These are phyloP conservation scores for Colletotrichum cuscutae DNA, from an alignment of 2,329 filamentous ascomycete species.

Conservation along the genomic window DNA sequence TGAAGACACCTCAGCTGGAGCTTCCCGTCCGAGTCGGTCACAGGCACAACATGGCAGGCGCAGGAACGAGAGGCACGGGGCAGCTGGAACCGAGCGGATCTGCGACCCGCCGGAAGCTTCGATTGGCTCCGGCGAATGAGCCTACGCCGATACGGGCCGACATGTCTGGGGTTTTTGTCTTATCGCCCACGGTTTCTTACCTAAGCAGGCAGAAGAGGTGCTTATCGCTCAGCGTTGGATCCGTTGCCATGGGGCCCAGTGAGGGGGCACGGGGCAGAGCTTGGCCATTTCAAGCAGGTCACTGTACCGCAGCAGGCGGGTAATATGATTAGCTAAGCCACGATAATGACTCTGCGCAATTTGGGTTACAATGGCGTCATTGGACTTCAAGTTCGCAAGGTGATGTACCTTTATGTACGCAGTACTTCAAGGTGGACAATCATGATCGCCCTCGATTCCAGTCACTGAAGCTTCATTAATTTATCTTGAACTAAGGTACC, in stretches of 20 bases:
- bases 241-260: neutral
- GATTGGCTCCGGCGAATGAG: neutral
- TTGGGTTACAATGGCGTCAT: neutral
- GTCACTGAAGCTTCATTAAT: too few species aligned
- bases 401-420: neutral
- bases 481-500: too few species aligned
- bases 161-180: constrained; percentile 2
- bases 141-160: constrained; percentile 13
- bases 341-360: neutral
- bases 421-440: too few species aligned
- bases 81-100: neutral
- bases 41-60: neutral
- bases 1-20: constrained; percentile 28
- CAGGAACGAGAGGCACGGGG: neutral
- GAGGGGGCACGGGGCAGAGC: constrained; percentile 3
- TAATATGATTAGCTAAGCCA: neutral
- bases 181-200: neutral
- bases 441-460: too few species aligned
- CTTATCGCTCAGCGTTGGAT: neutral
- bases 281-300: constrained; percentile 27
- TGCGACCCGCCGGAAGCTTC: constrained; percentile 20
- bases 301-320: too few species aligned
- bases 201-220: too few species aligned
- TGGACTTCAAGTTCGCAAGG: neutral
- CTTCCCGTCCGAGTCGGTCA: constrained; percentile 1